Evolutionary conservation across 768 basidiomycete genomes (phyloP).

Genomic region (Pleurotus giganteus): DNA sequence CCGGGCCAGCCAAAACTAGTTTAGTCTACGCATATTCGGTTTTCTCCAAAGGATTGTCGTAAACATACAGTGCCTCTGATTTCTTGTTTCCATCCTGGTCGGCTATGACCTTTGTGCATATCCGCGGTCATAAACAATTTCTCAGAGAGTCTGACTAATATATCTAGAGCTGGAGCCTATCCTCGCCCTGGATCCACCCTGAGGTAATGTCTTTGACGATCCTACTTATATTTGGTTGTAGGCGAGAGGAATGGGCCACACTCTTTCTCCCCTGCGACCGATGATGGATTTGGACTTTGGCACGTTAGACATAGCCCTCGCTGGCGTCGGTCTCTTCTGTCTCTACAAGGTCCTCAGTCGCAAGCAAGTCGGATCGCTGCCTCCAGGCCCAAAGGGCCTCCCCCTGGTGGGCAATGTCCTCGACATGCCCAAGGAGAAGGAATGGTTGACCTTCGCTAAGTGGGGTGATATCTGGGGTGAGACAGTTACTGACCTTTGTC

Average conservation of each 20-base stretch:
- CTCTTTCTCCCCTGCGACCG: neutral
- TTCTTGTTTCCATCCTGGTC: too few relatives aligned
- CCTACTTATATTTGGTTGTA: neutral
- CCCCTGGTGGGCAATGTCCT: slow-evolving; percentile 36
- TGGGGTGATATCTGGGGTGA: slow-evolving; percentile 32
- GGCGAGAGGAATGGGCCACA: too few relatives aligned
- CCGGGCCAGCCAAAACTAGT: too few relatives aligned
- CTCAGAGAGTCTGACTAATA: too few relatives aligned
- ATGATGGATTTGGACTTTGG: neutral
- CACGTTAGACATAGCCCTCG: neutral
- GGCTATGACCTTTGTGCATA: too few relatives aligned
- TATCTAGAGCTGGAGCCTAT: too few relatives aligned
- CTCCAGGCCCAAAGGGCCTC: slow-evolving; percentile 36
- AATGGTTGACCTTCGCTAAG: slow-evolving; percentile 28
- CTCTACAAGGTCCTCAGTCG: slow-evolving; percentile 22
- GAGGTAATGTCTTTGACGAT: too few relatives aligned
- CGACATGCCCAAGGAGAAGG: slow-evolving; percentile 22
- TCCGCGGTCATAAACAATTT: too few relatives aligned
- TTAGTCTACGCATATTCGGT: too few relatives aligned
- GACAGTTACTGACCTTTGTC: neutral
- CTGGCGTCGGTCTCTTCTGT: neutral
- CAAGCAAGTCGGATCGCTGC: slow-evolving; percentile 19
- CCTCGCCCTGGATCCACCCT: too few relatives aligned
- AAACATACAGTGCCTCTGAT: too few relatives aligned
- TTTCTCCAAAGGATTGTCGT: too few relatives aligned